Evolutionary conservation across 129 eudicot species (phyloP).

Genomic region (Erigeron canadensis): DNA sequence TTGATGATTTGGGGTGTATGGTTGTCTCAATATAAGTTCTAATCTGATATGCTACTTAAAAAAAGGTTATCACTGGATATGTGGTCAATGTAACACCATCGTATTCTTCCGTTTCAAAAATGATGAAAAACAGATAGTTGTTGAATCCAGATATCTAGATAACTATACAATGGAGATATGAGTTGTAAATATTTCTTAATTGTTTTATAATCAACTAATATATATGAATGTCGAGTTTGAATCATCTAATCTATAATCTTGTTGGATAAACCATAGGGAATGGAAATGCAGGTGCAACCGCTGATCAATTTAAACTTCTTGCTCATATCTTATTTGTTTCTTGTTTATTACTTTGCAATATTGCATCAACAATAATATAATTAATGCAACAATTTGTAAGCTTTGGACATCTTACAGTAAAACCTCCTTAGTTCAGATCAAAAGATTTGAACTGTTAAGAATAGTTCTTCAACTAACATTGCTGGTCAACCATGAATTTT

Average conservation of each 20-base stretch:
- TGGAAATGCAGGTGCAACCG: neutral
- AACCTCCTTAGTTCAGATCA: neutral
- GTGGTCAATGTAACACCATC: neutral
- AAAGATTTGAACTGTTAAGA: slow-evolving; percentile 5
- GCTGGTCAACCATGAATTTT: slow-evolving; percentile 7
- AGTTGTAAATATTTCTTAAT: neutral
- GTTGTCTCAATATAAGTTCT: neutral
- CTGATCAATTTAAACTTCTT: neutral
- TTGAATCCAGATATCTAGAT: neutral
- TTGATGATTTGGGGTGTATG: neutral
- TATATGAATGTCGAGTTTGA: neutral
- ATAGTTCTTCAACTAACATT: slow-evolving; percentile 13
- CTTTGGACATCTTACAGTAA: slow-evolving; percentile 9
- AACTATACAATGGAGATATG: neutral
- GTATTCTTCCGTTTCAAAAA: neutral
- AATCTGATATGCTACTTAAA: neutral
- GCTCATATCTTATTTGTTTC: neutral
- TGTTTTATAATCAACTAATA: neutral
- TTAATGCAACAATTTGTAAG: slow-evolving; percentile 10
- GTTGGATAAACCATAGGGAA: neutral
- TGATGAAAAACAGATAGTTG: neutral
- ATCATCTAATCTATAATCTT: neutral
- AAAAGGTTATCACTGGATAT: neutral
- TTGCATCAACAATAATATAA: neutral
- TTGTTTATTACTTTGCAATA: neutral